Conservation (phyloP, 2,329 filamentous ascomycete genomes). For the Pyricularia pennisetigena region DNA sequence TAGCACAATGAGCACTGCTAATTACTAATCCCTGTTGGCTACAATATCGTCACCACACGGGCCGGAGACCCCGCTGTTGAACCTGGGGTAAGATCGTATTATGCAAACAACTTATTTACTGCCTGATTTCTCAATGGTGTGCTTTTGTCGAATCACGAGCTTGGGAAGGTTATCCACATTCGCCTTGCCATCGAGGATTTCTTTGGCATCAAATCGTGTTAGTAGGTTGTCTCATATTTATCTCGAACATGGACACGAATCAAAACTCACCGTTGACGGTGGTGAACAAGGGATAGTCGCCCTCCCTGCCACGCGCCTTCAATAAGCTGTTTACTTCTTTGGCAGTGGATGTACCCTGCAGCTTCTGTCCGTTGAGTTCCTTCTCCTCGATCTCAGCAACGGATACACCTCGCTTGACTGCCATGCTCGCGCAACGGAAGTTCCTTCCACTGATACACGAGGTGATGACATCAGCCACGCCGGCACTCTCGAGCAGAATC, state of each 20-base stretch:
- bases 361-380: slow-evolving; percentile 91
- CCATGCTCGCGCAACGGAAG: slow-evolving; percentile 85
- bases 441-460: slow-evolving; percentile 88
- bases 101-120: slow-evolving; percentile 5
- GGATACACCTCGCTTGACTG: slow-evolving; percentile 65
- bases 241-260: background rate
- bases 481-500: slow-evolving; percentile 94
- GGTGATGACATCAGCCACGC: slow-evolving; percentile 92
- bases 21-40: background rate
- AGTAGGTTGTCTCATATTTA: background rate
- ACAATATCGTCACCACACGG: background rate
- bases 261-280: slow-evolving; percentile 53
- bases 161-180: slow-evolving; percentile 73
- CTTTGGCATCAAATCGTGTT: slow-evolving; percentile 8
- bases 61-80: background rate
- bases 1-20: background rate
- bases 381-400: slow-evolving; percentile 82
- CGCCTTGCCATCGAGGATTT: slow-evolving; percentile 67
- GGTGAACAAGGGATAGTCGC: slow-evolving; percentile 86
- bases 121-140: slow-evolving; percentile 11
- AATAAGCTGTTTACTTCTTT: slow-evolving; percentile 86
- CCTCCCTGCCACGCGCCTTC: slow-evolving; percentile 64
- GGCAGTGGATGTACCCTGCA: slow-evolving; percentile 89
- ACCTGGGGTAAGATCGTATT: background rate
- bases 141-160: slow-evolving; percentile 34